Evolutionary conservation across 2,329 filamentous ascomycete genomes (phyloP), one percentile per base, ranked within the genome.

Genomic region (Fusarium sp.): DNA sequence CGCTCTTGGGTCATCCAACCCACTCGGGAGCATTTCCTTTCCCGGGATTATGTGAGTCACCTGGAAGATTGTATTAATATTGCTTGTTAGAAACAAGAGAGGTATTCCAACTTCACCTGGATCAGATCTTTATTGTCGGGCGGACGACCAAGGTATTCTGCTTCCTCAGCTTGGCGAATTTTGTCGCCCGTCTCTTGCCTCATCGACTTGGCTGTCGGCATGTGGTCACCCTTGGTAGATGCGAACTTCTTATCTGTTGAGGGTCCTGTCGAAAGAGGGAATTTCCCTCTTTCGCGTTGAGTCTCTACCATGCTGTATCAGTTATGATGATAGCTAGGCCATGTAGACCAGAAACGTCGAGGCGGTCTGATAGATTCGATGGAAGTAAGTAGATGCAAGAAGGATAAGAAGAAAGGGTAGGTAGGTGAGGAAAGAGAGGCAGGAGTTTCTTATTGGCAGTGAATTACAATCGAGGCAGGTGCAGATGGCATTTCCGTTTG

Each of bases 21-120:
- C 74, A 22, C 24, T 54, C 2, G 78, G 78, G 3, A 78, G 43
- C 20, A 79, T 55, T 22, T 75, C 66, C 20, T 76, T 65, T 6
- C 74, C 75, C 3, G 80, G 75, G 27, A 81, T 68, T 3, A 80
- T 74, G 24, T 80, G 72, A 6, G 68, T 71, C 72, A 52, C 22
- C 46, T 64, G 9, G 12, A 49, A 14, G 15, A 14, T 15, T 24
- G 29, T 40, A 38, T 72, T n/a, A 67, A 49, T 27, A n/a, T 20
- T 6, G 22, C 5, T 46, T 40, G 34, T 24, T 24, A 10, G n/a
- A 18, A 25, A 24, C 16, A 32, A 20, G 20, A 7, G 24, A 27
- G 10, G 12, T 9, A 22, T 43, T 38, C 18, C 18, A 45, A 20
- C 20, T 59, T 70, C 59, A 78, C 78, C 61, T 78, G 68, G 29